Conservation (phyloP, 192 early-diverging fungal species). For the Gryganskiella cystojenkinii region DNA sequence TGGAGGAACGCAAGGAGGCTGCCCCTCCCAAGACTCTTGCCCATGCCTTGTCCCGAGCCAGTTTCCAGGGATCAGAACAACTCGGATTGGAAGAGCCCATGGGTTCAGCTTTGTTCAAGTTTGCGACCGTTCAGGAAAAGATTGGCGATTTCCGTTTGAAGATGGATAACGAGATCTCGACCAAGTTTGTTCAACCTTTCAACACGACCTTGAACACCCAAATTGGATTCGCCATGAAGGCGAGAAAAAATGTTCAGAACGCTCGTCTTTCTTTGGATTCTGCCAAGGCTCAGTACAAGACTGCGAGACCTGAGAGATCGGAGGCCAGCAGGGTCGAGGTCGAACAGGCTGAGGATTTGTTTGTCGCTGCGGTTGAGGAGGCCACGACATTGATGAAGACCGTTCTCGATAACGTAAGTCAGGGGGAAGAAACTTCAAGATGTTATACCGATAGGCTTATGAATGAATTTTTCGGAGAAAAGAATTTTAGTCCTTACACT, state of each 20-base stretch:
- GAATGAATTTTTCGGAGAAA: background rate
- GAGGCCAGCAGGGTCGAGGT: constrained; percentile 86
- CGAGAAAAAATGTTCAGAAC: constrained; percentile 85
- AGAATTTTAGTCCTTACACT: background rate
- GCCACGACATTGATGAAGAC: constrained; percentile 94
- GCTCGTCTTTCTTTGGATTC: constrained; percentile 90
- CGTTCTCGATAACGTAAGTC: constrained; percentile 83
- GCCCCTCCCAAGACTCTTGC: constrained; percentile 68
- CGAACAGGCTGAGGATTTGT: constrained; percentile 94
- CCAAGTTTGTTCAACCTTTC: constrained; percentile 83
- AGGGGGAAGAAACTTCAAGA: too few relatives aligned
- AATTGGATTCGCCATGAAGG: constrained; percentile 87
- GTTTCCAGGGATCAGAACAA: constrained; percentile 70
- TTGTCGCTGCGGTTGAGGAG: constrained; percentile 95
- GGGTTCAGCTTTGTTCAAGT: constrained; percentile 88
- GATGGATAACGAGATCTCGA: constrained; percentile 77
- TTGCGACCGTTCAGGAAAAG: constrained; percentile 85
- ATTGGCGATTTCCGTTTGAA: constrained; percentile 83
- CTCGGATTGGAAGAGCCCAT: constrained; percentile 87
- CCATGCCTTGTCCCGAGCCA: constrained; percentile 82
- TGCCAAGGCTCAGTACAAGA: constrained; percentile 81
- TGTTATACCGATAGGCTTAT: too few relatives aligned
- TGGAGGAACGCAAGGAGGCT: constrained; percentile 38
- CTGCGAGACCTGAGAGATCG: constrained; percentile 73
- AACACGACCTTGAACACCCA: constrained; percentile 72